Conservation (phyloP, 1,284 basidiomycete genomes). For the Ceratobasidium sp. region DNA sequence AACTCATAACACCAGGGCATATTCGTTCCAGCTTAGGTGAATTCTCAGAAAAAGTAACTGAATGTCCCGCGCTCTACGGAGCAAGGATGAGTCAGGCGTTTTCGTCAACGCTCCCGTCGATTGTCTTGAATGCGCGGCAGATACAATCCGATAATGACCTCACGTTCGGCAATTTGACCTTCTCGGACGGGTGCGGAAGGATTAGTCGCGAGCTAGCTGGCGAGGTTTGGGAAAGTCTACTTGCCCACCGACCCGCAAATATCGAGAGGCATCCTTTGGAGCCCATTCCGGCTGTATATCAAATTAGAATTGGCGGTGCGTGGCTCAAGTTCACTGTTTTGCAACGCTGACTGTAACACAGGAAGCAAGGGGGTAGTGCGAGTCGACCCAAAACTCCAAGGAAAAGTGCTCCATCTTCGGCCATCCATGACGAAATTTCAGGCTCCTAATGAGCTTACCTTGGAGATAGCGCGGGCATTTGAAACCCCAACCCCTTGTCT, state of each 20-base stretch:
- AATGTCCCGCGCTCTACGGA: constrained; percentile 18
- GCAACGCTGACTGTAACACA: not conserved
- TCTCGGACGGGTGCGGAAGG: constrained; percentile 44
- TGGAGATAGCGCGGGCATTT: constrained; percentile 77
- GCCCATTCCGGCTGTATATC: constrained; percentile 3
- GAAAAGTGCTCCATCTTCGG: constrained; percentile 68
- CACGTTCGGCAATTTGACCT: constrained; percentile 6
- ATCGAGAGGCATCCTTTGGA: not conserved
- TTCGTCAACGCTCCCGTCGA: constrained; percentile 3
- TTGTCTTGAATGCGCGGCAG: not conserved
- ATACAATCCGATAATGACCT: not conserved
- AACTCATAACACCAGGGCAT: not conserved
- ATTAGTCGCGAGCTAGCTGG: constrained; percentile 42
- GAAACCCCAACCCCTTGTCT: constrained; percentile 66
- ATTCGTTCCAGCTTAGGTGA: not conserved
- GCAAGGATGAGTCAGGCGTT: constrained; percentile 42
- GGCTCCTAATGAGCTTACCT: constrained; percentile 57
- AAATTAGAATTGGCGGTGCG: constrained; percentile 12
- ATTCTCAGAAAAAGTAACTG: not conserved
- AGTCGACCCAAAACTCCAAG: constrained; percentile 65
- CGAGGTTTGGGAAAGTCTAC: constrained; percentile 37
- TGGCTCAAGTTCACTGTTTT: not conserved
- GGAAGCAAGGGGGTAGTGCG: constrained; percentile 72
- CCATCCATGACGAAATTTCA: constrained; percentile 81
- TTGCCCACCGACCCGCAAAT: constrained; percentile 2